These are phyloP conservation scores for Oryza officinalis DNA, from an alignment of 176 grass and related monocot genomes.

Conservation along the genomic window DNA sequence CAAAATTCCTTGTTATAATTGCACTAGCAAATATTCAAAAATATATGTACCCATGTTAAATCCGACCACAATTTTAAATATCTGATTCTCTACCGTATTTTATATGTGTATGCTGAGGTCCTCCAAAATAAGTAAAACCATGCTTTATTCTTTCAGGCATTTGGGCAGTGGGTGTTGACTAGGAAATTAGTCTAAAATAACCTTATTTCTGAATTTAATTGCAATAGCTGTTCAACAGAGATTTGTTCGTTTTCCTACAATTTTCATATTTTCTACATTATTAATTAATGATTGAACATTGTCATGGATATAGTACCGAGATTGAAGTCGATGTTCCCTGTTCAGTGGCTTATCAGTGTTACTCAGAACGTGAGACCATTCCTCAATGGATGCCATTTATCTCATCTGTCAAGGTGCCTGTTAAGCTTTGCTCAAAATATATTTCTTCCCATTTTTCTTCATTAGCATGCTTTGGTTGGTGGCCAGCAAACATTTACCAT, in stretches of 20 bases:
- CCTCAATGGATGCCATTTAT: conserved; percentile 99
- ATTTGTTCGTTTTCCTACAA: neutral
- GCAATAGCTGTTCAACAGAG: neutral
- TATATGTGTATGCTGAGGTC: neutral
- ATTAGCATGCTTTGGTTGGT: neutral
- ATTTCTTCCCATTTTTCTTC: neutral
- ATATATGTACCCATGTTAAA: neutral
- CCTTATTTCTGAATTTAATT: conserved; percentile 3
- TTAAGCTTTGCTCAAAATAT: conserved; percentile 17
- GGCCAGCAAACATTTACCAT: neutral
- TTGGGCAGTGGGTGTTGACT: neutral
- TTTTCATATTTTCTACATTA: too few species aligned
- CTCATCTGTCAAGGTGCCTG: conserved; percentile 75
- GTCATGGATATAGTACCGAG: conserved; percentile 38
- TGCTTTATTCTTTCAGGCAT: neutral
- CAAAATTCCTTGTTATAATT: too few species aligned
- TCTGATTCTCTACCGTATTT: neutral
- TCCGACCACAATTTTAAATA: neutral
- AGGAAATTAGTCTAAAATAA: neutral
- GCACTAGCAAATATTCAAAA: too few species aligned
- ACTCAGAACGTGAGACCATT: conserved; percentile 84
- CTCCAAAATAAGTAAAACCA: neutral
- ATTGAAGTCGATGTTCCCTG: conserved; percentile 88
- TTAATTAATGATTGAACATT: too few species aligned
- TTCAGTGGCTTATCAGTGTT: conserved; percentile 88